These are phyloP conservation scores for Fraxinus xanthoxyloides DNA, from an alignment of 305 asterid genomes.

Conservation along the genomic window DNA sequence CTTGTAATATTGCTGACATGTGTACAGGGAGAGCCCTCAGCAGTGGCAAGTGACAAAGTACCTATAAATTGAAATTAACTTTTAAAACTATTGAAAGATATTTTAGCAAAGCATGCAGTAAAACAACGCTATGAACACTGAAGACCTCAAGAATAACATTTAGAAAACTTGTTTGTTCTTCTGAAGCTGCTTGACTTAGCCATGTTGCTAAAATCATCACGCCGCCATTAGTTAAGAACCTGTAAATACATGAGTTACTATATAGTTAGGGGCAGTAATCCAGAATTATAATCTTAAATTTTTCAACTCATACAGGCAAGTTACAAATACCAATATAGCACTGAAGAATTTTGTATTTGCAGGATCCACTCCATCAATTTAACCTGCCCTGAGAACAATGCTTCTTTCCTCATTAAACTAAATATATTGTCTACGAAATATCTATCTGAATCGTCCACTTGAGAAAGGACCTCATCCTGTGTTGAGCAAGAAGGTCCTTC, in stretches of 20 bases:
- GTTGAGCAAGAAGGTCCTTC: slow-evolving; percentile 63
- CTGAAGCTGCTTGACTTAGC: slow-evolving; percentile 83
- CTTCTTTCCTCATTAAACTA: slow-evolving; percentile 80
- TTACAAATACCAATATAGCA: slow-evolving; percentile 60
- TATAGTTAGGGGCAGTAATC: neutral
- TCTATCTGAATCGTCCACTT: slow-evolving; percentile 56
- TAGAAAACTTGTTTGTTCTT: slow-evolving; percentile 86
- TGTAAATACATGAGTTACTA: slow-evolving; percentile 31
- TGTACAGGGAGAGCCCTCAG: slow-evolving; percentile 80
- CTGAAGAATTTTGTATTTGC: slow-evolving; percentile 63
- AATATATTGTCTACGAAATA: slow-evolving; percentile 66
- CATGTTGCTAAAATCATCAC: slow-evolving; percentile 88
- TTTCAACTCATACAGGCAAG: slow-evolving; percentile 15
- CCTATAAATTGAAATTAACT: slow-evolving; percentile 41
- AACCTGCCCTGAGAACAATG: slow-evolving; percentile 79
- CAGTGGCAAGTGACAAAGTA: slow-evolving; percentile 80
- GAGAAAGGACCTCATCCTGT: slow-evolving; percentile 48
- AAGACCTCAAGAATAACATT: slow-evolving; percentile 67
- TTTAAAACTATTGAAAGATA: slow-evolving; percentile 17
- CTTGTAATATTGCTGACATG: slow-evolving; percentile 90
- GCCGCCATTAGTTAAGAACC: slow-evolving; percentile 91
- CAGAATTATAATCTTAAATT: slow-evolving; percentile 13
- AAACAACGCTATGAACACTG: neutral
- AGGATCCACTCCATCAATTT: slow-evolving; percentile 84
- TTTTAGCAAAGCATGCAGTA: slow-evolving; percentile 13